These are phyloP conservation scores for Metarhizium anisopliae DNA, from an alignment of 2,329 filamentous ascomycete genomes.

Conservation along the genomic window DNA sequence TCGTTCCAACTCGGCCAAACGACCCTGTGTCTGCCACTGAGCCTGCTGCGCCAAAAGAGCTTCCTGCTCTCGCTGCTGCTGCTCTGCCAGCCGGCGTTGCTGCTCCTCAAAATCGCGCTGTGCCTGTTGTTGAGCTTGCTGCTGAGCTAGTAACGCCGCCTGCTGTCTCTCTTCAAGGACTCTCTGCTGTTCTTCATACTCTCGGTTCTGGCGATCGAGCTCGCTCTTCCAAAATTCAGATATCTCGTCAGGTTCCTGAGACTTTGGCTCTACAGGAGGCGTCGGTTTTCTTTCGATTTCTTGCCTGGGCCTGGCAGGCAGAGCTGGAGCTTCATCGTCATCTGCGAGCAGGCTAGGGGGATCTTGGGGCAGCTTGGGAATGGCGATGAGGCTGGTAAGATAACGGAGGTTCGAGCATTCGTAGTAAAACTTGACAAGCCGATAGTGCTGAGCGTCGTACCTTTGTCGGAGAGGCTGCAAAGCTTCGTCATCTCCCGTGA, in stretches of 20 bases:
- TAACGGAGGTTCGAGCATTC: conserved; percentile 98
- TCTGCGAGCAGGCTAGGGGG: conserved; percentile 82
- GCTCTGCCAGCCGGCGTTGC: conserved; percentile 76
- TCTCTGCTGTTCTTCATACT: conserved; percentile 90
- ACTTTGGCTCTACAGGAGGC: conserved; percentile 57
- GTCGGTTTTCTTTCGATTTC: conserved; percentile 61
- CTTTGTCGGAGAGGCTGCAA: conserved; percentile 78
- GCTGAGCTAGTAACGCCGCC: conserved; percentile 69
- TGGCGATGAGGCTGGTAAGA: conserved; percentile 88
- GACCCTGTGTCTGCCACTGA: conserved; percentile 87
- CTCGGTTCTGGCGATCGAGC: conserved; percentile 80
- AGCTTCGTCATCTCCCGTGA: conserved; percentile 88
- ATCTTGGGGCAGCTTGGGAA: conserved; percentile 91
- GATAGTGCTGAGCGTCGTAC: conserved; percentile 94
- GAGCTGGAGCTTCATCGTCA: conserved; percentile 72
- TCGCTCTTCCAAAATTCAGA: conserved; percentile 98
- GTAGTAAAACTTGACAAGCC: conserved; percentile 96
- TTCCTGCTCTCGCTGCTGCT: conserved; percentile 85
- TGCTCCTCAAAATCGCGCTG: conserved; percentile 97
- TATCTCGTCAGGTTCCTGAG: conserved; percentile 85
- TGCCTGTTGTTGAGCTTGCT: conserved; percentile 73
- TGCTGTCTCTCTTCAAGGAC: conserved; percentile 82
- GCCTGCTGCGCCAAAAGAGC: conserved; percentile 82
- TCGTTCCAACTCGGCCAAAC: conserved; percentile 88
- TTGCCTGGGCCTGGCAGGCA: conserved; percentile 73